phyloP scores from a whole-genome alignment of 2,329 filamentous ascomycete genomes.

The Ascocoryne sarcoides region DNA sequence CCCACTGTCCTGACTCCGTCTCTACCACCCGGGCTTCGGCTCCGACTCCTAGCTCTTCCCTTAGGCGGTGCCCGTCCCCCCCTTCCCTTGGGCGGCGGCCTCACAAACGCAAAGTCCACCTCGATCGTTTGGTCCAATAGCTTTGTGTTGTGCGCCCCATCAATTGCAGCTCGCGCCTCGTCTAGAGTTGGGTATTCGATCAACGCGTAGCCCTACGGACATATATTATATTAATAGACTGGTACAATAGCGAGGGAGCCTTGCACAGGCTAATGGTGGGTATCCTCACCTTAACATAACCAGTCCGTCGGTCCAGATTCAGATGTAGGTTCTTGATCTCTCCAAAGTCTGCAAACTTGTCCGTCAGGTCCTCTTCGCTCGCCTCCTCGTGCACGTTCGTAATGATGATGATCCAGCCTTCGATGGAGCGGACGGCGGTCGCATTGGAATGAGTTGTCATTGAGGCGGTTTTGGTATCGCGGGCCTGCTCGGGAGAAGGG shows the following conservation, averaged over 20 bases:
- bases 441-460: conserved; percentile 67
- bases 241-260: no score
- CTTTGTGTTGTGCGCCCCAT: conserved; percentile 68
- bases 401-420: conserved; percentile 82
- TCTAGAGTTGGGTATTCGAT: conserved; percentile 76
- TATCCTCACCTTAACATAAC: conserved; percentile 68
- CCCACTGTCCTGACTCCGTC: conserved; percentile 13
- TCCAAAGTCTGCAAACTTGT: conserved; percentile 75
- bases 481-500: conserved; percentile 36
- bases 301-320: conserved; percentile 73
- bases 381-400: conserved; percentile 85
- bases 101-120: conserved; percentile 80
- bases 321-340: conserved; percentile 83
- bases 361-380: conserved; percentile 72
- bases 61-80: conserved; percentile 28
- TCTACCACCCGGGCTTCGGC: conserved; percentile 25
- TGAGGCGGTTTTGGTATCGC: conserved; percentile 49
- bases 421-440: conserved; percentile 75
- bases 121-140: conserved; percentile 72
- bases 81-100: conserved; percentile 58
- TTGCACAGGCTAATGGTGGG: neutral
- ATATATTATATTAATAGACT: no score
- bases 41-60: conserved; percentile 27
- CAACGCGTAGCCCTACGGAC: conserved; percentile 68
- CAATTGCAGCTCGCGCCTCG: conserved; percentile 74